A percentile compares a stretch with the other conserved stretches of the same genome.
Evolutionary conservation across 2,329 filamentous ascomycete genomes (phyloP).

Genomic region (Aspergillus bombycis): DNA sequence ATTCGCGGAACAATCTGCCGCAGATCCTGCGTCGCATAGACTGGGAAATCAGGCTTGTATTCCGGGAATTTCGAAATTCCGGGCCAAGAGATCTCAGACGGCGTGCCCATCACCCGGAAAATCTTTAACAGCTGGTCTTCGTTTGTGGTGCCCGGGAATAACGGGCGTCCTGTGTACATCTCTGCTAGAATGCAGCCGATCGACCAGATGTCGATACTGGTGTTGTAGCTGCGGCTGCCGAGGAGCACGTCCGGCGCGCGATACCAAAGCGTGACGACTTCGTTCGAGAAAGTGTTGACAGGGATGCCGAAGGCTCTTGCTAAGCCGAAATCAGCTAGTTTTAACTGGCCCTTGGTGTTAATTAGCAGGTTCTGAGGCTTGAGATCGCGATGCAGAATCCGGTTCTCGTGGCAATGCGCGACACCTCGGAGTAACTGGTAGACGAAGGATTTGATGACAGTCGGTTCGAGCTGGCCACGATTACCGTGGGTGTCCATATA

Average conservation of each 20-base stretch:
- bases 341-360: constrained; percentile 85
- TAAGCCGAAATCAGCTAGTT: constrained; percentile 92
- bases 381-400: constrained; percentile 90
- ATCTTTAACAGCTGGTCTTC: constrained; percentile 97
- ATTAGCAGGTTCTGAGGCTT: constrained; percentile 97
- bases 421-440: constrained; percentile 94
- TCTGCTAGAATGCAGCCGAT: constrained; percentile 99
- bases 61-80: constrained; percentile 89
- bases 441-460: constrained; percentile 98
- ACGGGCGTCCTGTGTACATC: constrained; percentile 96
- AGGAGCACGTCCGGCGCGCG: constrained; percentile 93
- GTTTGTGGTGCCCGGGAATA: constrained; percentile 97
- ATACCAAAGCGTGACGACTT: constrained; percentile 99
- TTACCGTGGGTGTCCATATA: constrained; percentile 97
- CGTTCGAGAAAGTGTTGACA: constrained; percentile 97
- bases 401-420: constrained; percentile 96
- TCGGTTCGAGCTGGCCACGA: constrained; percentile 81
- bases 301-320: constrained; percentile 95
- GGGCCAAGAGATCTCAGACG: constrained; percentile 89
- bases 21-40: constrained; percentile 86
- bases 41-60: constrained; percentile 89
- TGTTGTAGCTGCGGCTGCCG: constrained; percentile 94
- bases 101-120: constrained; percentile 95
- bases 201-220: constrained; percentile 99
- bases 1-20: constrained; percentile 82